Percentiles rank a stretch among this genome's conserved stretches.
Conservation (phyloP, 371 early-diverging fungal species). For the Rhizopus delemar region DNA sequence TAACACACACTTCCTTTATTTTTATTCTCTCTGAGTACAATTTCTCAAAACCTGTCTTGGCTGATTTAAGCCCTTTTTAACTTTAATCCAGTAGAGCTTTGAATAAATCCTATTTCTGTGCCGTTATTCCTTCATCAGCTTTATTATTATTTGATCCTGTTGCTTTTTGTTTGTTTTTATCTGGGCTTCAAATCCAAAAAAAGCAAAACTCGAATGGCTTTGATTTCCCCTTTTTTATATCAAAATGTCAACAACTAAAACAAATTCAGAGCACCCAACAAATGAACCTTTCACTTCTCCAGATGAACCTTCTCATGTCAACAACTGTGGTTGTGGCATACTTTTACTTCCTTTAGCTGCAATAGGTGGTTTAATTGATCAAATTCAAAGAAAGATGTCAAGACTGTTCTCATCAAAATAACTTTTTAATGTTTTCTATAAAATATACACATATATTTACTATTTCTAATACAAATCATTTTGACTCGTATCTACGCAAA, state of each 20-base stretch:
- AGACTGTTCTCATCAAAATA: conserved; percentile 15
- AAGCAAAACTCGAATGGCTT: background rate
- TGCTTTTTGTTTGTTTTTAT: too few relatives aligned
- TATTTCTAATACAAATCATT: conserved; percentile 69
- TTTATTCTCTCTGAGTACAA: too few relatives aligned
- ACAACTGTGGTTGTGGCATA: conserved; percentile 31
- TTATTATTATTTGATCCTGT: too few relatives aligned
- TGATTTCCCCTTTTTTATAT: background rate
- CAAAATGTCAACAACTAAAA: conserved; percentile 1
- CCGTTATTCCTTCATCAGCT: too few relatives aligned
- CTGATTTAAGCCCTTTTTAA: too few relatives aligned
- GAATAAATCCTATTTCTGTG: too few relatives aligned
- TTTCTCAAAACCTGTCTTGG: too few relatives aligned
- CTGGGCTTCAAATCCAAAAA: too few relatives aligned
- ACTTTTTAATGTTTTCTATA: background rate
- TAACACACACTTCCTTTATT: too few relatives aligned
- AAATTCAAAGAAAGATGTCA: conserved; percentile 29
- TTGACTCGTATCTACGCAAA: conserved; percentile 82
- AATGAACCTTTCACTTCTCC: conserved; percentile 33
- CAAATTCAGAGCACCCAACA: conserved; percentile 23
- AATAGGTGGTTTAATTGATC: conserved; percentile 35
- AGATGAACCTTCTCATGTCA: conserved; percentile 31
- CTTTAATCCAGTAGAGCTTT: too few relatives aligned
- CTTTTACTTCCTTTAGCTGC: conserved; percentile 35
- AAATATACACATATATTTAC: background rate